Evolutionary conservation across 129 eudicot genomes (phyloP).

Genomic region (Tagetes patula): DNA sequence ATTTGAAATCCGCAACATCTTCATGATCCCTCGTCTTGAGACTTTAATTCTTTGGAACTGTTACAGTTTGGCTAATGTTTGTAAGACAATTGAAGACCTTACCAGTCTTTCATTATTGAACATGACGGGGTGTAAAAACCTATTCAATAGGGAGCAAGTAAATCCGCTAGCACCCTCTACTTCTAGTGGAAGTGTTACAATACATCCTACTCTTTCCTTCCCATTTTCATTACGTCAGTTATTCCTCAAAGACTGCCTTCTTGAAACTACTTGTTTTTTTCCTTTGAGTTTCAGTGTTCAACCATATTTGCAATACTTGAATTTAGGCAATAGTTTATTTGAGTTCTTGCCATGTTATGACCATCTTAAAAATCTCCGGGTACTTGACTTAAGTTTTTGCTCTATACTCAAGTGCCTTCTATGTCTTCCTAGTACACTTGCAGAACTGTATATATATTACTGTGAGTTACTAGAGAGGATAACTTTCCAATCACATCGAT

Average conservation of each 20-base stretch:
- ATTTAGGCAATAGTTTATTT: slow-evolving; percentile 25
- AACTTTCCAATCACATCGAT: slow-evolving; percentile 18
- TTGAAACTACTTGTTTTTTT: slow-evolving; percentile 3
- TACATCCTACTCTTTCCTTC: not conserved
- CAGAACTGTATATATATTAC: slow-evolving; percentile 24
- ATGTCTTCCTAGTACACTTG: slow-evolving; percentile 32
- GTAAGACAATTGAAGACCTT: slow-evolving; percentile 25
- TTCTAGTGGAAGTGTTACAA: slow-evolving; percentile 2
- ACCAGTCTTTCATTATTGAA: not conserved
- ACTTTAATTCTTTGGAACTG: slow-evolving; percentile 27
- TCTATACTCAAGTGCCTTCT: slow-evolving; percentile 18
- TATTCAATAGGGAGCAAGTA: not conserved
- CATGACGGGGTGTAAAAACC: slow-evolving; percentile 23
- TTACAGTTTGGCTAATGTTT: slow-evolving; percentile 12
- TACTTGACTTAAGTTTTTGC: slow-evolving; percentile 28
- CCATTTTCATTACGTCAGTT: slow-evolving; percentile 17
- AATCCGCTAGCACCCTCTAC: not conserved
- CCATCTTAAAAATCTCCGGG: slow-evolving; percentile 28
- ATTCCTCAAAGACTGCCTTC: slow-evolving; percentile 18
- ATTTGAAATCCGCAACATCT: slow-evolving; percentile 2
- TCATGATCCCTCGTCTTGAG: slow-evolving; percentile 27
- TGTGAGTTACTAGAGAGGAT: slow-evolving; percentile 23
- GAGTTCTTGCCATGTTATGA: slow-evolving; percentile 16
- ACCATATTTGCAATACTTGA: slow-evolving; percentile 22
- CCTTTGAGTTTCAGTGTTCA: slow-evolving; percentile 16